These are phyloP conservation scores for Ophioceras dolichostomum DNA, from an alignment of 2,329 filamentous ascomycete species.

Conservation along the genomic window DNA sequence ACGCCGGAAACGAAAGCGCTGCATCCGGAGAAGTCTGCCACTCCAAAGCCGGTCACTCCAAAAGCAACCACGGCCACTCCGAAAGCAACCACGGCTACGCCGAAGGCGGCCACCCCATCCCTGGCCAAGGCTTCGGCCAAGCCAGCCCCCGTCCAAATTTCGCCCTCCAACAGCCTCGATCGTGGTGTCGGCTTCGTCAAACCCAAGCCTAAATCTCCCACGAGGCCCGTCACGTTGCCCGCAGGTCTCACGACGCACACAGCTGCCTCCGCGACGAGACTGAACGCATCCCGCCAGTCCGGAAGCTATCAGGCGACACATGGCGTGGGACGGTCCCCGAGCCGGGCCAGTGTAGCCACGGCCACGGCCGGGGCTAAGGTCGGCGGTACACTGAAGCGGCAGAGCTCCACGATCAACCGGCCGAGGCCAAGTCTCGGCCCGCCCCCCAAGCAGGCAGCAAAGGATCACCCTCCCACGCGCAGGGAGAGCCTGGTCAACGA, in stretches of 20 bases:
- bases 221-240: constrained; percentile 53
- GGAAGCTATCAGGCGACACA: constrained; percentile 22
- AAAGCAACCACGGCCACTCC: not conserved
- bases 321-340: constrained; percentile 25
- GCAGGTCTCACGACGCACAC: constrained; percentile 59
- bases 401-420: constrained; percentile 30
- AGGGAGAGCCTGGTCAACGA: constrained; percentile 50
- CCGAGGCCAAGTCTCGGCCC: constrained; percentile 42
- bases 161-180: constrained; percentile 15
- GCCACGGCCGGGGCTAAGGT: constrained; percentile 9
- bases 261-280: constrained; percentile 54
- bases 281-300: constrained; percentile 24
- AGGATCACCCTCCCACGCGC: constrained; percentile 32
- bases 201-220: constrained; percentile 55
- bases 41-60: constrained; percentile 10
- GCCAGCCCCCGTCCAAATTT: constrained; percentile 26
- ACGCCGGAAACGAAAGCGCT: constrained; percentile 23
- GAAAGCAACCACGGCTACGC: not conserved
- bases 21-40: constrained; percentile 17
- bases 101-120: constrained; percentile 11
- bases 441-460: constrained; percentile 43
- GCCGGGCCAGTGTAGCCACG: constrained; percentile 28
- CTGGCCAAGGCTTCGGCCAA: constrained; percentile 23
- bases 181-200: constrained; percentile 35
- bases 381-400: constrained; percentile 21